Percentiles rank a stretch among this genome's conserved stretches.
Conservation (phyloP, 768 basidiomycete species). For the Rhodosporidiobolus odoratus region DNA sequence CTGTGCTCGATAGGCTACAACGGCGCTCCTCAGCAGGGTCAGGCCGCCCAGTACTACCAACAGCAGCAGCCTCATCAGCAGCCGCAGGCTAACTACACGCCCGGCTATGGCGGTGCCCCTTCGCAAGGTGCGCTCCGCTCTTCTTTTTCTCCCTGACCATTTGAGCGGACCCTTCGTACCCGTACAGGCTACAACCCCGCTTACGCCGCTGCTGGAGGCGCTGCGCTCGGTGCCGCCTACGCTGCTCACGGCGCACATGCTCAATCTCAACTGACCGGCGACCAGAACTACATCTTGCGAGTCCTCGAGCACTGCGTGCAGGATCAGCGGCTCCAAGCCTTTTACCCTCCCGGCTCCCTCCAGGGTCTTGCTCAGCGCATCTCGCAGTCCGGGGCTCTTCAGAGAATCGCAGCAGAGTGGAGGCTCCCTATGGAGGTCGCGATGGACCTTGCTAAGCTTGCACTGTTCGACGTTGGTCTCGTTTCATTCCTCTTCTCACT, state of each 20-base stretch:
- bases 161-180: background rate
- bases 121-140: background rate
- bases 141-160: background rate
- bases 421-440: constrained; percentile 49
- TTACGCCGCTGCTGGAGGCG: constrained; percentile 6
- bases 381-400: constrained; percentile 45
- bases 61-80: background rate
- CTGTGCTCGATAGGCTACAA: background rate
- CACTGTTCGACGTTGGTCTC: constrained; percentile 47
- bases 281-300: background rate
- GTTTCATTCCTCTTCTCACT: background rate
- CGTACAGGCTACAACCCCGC: constrained; percentile 6
- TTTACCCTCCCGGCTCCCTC: constrained; percentile 50
- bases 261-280: background rate
- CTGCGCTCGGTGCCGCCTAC: background rate
- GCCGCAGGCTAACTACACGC: background rate
- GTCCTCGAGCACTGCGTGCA: background rate
- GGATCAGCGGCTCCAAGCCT: too few relatives aligned
- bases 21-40: constrained; percentile 1
- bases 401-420: constrained; percentile 48
- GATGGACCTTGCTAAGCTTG: constrained; percentile 48
- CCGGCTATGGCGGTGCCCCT: background rate
- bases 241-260: background rate
- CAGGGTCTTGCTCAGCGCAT: constrained; percentile 48
- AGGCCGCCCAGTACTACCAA: background rate